Base-by-base conservation (phyloP, 306 rosid genomes). In the Citrullus colocynthis region DNA sequence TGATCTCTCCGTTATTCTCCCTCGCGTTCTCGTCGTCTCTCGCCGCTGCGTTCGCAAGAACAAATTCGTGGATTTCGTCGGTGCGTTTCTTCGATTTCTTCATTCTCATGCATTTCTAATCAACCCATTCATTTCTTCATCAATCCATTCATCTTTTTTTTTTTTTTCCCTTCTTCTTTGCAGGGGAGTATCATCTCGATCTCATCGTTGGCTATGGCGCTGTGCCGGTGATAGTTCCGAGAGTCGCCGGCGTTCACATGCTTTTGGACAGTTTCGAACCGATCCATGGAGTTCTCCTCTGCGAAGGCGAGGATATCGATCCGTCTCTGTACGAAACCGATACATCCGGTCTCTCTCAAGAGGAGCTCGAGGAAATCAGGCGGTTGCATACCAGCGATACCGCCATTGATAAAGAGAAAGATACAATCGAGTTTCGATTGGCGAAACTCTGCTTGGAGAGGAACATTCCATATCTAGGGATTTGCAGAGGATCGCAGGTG, bases 281-380 rank as follows among this genome's bases (percentile, higher is more conserved):
- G 37, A 94, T 94, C 84, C 98, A 94, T 83, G 98, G 98, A 15
- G 98, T 92, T 16, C 93, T 94, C 39, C 95, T 94, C 11, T 91
- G 96, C 71, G 97, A 94, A 85, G 98, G 98, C 52, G 98, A 94
- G 78, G 98, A 91, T 79, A 94, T 94, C 13, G 98, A 94, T 78
- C 98, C 98, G 2, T 89, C 93, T 28, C 93, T 85, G 48, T 94
- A 94, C 44, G 90, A 88, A 10, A 75, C 84, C 42, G 94, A 87
- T 5, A 62, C 84, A 32, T 42, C 89, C 5, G 87, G 80, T 13
- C 90, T 94, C 52, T 90, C 95, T 0, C 83, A 85, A 5, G 89
- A 89, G 37, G 97, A 94, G 17, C 70, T 88, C 16, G 95, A 90
- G 3, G 93, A 94, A 64, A 94, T 94, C 65, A 85, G 85, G 70